Base-by-base conservation (phyloP, 768 basidiomycete species). In the Dacryopinax spathularia region DNA sequence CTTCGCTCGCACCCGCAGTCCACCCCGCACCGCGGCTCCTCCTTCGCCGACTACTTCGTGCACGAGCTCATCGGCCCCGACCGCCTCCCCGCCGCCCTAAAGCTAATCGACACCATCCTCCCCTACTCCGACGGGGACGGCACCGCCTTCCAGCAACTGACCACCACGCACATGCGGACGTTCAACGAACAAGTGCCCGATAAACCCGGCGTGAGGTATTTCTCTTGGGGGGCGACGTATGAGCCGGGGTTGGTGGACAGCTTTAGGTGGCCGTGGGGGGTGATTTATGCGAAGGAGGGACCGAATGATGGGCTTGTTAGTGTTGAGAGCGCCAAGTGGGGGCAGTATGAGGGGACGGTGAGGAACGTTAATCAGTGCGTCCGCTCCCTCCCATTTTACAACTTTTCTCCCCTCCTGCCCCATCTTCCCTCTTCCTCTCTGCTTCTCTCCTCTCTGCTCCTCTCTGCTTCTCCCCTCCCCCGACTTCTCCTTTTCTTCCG, bases 41-140 rank as follows among this genome's bases (percentile, higher is more conserved):
- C 87, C 0, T 97, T 98, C 68, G 95, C 95, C 0, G 89, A 95
- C 72, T 89, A 91, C 72, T 90, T 94, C 71, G 81, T 95, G 48
- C 77, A 80, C 12, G 82, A 84, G 20, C 78, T 77, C 25, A 74
- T 75, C 20, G 66, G 72, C 68, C 71, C 70, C 13, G 74, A 76
- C 25, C 72, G 74, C 22, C 65, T 80, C 2, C 77, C 79, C 1
- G 68, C 75, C 0, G 65, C 80, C 34, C 60, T 79, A 15, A 68
- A 72, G 0, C 60, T 77, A 4, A 82, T 99, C 22, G 88, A 92
- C 66, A 68, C 69, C 9, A 71, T 96, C 39, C 81, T 92, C 1
- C 89, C 94, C 7, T 95, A 89, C 64, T 90, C 94, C 10, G 90
- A 91, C 1, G 96, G 96, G 10, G 94, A 97, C 67, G 96, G 96